A percentile compares a stretch with the other conserved stretches of the same genome.
Conservation (phyloP, 345 rosid species). For the Zanthoxylum bungeanum region DNA sequence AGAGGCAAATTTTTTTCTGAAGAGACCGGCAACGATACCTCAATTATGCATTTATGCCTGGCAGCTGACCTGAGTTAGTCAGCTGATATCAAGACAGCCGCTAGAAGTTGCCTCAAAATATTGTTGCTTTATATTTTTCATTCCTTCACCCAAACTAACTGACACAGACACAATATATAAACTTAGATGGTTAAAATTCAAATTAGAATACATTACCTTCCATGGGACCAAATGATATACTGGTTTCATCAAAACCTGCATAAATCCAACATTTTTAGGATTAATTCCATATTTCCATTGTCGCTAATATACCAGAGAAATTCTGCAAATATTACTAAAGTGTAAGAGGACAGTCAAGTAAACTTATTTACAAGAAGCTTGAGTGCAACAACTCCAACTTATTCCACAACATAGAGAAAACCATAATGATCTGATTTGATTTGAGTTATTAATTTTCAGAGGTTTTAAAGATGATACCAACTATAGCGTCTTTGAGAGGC, state of each 20-base stretch:
- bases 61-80: not conserved
- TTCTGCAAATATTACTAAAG: not conserved
- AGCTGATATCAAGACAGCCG: not conserved
- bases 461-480: not conserved
- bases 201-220: constrained; percentile 59
- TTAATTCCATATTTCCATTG: constrained; percentile 5
- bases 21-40: too few relatives aligned
- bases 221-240: constrained; percentile 82
- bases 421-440: not conserved
- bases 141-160: not conserved
- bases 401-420: not conserved
- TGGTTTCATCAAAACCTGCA: constrained; percentile 89
- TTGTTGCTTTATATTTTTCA: not conserved
- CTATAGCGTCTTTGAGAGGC: not conserved
- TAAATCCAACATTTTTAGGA: constrained; percentile 15
- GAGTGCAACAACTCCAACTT: constrained; percentile 2
- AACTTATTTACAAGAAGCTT: constrained; percentile 7
- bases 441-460: not conserved
- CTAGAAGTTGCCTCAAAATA: not conserved
- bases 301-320: not conserved
- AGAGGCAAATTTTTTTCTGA: not conserved
- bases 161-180: constrained; percentile 17
- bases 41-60: not conserved
- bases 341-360: not conserved
- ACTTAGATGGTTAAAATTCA: constrained; percentile 18